Evolutionary conservation across 148 eudicot genomes (phyloP).

Genomic region (Vaccinium vitisidaea): DNA sequence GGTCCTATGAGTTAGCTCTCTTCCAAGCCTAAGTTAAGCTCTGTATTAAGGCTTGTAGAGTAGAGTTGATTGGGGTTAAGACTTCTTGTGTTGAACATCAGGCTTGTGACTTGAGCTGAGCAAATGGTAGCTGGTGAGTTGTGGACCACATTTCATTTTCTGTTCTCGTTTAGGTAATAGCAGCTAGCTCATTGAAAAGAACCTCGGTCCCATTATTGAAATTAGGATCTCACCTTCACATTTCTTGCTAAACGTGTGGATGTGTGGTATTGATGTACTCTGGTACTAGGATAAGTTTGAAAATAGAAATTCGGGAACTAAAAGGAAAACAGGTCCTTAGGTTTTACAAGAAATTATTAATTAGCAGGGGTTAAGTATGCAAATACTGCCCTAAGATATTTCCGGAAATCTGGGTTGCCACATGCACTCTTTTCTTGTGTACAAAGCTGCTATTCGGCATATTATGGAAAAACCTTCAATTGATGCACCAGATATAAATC

Average conservation of each 20-base stretch:
- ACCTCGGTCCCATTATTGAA: background rate
- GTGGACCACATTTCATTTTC: background rate
- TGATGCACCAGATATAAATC: too few species aligned
- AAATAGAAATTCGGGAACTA: background rate
- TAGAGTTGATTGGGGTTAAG: background rate
- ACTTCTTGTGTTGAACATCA: background rate
- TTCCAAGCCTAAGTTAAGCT: background rate
- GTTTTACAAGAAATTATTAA: background rate
- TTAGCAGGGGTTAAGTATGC: background rate
- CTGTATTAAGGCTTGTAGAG: background rate
- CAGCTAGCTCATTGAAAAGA: background rate
- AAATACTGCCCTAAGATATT: background rate
- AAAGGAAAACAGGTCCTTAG: background rate
- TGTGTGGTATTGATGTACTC: too few species aligned
- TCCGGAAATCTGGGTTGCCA: background rate
- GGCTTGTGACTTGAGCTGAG: background rate
- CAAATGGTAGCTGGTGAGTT: background rate
- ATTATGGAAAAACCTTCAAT: too few species aligned
- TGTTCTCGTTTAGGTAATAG: background rate
- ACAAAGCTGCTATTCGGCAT: too few species aligned
- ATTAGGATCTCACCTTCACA: background rate
- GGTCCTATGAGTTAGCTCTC: background rate
- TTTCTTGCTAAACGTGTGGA: background rate
- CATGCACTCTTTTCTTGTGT: too few species aligned
- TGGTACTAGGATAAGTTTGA: background rate